Percentiles rank a stretch among this genome's conserved stretches.
Evolutionary conservation across 1,139 yeast genomes (phyloP).

Genomic region (Debaryomyces sp.): DNA sequence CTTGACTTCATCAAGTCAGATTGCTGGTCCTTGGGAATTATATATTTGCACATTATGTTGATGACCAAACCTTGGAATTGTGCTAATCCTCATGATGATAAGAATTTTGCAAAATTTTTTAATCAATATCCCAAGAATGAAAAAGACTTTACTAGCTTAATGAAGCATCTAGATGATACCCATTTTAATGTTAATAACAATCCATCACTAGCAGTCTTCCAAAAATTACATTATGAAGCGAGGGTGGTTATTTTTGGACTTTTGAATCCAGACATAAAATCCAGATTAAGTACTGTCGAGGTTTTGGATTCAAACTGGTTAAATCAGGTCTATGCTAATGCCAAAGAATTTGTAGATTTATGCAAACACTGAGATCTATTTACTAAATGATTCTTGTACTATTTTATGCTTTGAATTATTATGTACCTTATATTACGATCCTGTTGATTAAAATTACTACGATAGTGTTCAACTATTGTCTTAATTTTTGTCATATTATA

Average conservation of each 20-base stretch:
- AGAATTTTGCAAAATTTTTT: constrained; percentile 26
- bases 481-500: not conserved
- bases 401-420: not conserved
- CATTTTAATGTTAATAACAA: constrained; percentile 20
- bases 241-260: constrained; percentile 35
- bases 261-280: constrained; percentile 33
- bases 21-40: constrained; percentile 55
- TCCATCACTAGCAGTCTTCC: constrained; percentile 39
- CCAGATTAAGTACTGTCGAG: constrained; percentile 27
- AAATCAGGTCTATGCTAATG: constrained; percentile 45
- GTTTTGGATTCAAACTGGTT: constrained; percentile 43
- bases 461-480: not conserved
- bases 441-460: not conserved
- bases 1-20: constrained; percentile 38
- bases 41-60: constrained; percentile 47
- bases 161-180: constrained; percentile 28
- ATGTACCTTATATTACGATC: not conserved
- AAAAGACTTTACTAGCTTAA: constrained; percentile 18
- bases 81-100: constrained; percentile 29
- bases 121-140: constrained; percentile 24
- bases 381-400: not conserved
- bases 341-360: constrained; percentile 35
- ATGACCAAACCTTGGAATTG: constrained; percentile 53
- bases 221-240: constrained; percentile 43
- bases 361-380: constrained; percentile 7